Percentiles rank a stretch among this genome's conserved stretches.
Evolutionary conservation across 495 filamentous ascomycete genomes (phyloP).

Genomic region (Aspergillus avenaceus): DNA sequence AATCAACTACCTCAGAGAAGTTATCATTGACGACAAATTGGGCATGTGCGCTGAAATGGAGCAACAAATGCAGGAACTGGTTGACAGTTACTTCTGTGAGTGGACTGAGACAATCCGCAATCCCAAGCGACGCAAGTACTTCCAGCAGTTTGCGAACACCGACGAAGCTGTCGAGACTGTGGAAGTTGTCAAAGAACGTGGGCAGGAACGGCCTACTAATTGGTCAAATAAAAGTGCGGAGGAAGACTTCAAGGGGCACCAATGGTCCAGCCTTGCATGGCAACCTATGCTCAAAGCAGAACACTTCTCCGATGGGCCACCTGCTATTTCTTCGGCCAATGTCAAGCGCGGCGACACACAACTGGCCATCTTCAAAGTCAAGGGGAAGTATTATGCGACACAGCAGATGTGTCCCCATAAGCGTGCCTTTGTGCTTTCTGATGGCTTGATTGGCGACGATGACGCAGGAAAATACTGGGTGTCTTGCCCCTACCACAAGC

Average conservation of each 20-base stretch:
- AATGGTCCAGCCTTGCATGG: conserved; percentile 76
- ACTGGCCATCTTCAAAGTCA: conserved; percentile 84
- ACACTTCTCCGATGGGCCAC: conserved; percentile 65
- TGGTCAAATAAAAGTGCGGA: conserved; percentile 70
- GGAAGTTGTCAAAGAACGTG: conserved; percentile 70
- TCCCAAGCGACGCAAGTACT: conserved; percentile 64
- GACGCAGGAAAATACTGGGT: conserved; percentile 67
- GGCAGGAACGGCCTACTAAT: conserved; percentile 72
- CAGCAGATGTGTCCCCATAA: conserved; percentile 99
- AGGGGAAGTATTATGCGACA: conserved; percentile 79
- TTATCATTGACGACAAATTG: conserved; percentile 84
- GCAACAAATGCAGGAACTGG: conserved; percentile 82
- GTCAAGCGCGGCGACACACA: conserved; percentile 91
- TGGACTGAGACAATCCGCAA: conserved; percentile 83
- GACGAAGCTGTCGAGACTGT: conserved; percentile 63
- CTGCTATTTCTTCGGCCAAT: conserved; percentile 63
- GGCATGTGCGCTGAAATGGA: conserved; percentile 86
- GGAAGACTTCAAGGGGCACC: conserved; percentile 69
- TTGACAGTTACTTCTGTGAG: conserved; percentile 89
- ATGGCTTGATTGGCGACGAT: conserved; percentile 83
- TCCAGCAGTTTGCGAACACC: conserved; percentile 89
- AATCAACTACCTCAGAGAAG: conserved; percentile 76
- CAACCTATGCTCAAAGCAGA: conserved; percentile 75
- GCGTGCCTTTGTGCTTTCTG: conserved; percentile 83
- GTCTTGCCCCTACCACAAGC: conserved; percentile 89